Evolutionary conservation across 1,139 yeast genomes (phyloP), one percentile per base, ranked within the genome.

Genomic region (Lodderomyces pseudojiufengensis): DNA sequence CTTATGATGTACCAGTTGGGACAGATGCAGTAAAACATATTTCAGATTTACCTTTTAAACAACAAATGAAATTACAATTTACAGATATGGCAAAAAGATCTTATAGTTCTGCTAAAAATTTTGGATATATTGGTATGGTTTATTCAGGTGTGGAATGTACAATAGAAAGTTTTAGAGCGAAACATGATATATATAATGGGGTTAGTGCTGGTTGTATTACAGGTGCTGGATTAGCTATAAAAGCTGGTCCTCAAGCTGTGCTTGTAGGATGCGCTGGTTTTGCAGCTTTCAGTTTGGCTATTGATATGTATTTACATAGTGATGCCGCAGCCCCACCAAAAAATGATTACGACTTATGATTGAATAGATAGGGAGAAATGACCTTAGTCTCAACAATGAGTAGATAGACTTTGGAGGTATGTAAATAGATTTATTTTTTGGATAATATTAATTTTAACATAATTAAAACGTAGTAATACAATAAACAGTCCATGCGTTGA

Each of bases 121-220:
- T 92, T 55, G 98, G 97, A 18, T 86, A 82, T 54, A 86, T 92
- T 49, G 98, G 98, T 51, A 75, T 86, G 71, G 84, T 94, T 27
- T 92, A 85, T 58, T 78, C 96, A 3, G 97, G 97, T 21, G 95
- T 92, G 3, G 98, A 92, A 58, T 92, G 98, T 66, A 74, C 83
- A 32, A 79, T 92, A 40, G 98, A 92, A 60, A 69, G 78, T 50
- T 63, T 85, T 40, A 69, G 98, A 50, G 98, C 97, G 3, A 88
- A 86, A 52, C 90, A 84, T 55, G 98, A 92, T 61, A 76, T 90
- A 15, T 88, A 84, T 65, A 92, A 92, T 55, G 97, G 97, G 32
- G 79, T 86, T 3, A 73, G 79, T 36, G 97, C 98, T 4, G 98
- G 98, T 2, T 92, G 97, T 61, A 69, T 90, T 37, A 92, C 98